These are phyloP conservation scores for Ogataea philodendri DNA, from an alignment of 805 yeast species.

Conservation along the genomic window DNA sequence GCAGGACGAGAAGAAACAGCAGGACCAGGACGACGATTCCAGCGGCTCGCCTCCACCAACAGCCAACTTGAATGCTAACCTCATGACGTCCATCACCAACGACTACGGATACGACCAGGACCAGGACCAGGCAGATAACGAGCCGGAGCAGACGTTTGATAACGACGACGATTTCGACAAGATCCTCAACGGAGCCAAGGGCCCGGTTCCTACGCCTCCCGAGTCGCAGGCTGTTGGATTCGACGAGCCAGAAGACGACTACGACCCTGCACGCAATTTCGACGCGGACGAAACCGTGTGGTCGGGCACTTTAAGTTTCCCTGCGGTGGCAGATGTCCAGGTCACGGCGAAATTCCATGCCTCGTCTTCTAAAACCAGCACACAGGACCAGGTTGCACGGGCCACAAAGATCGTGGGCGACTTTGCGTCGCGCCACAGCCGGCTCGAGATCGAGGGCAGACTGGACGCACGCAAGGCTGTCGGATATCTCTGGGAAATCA, in stretches of 20 bases:
- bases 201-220: constrained; percentile 17
- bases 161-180: constrained; percentile 21
- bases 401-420: constrained; percentile 21
- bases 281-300: constrained; percentile 21
- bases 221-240: constrained; percentile 14
- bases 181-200: constrained; percentile 18
- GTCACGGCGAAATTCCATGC: constrained; percentile 17
- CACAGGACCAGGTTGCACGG: constrained; percentile 13
- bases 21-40: constrained; percentile 16
- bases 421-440: constrained; percentile 12
- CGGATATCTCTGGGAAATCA: constrained; percentile 49
- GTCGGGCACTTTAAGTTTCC: constrained; percentile 24
- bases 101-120: constrained; percentile 9
- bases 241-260: constrained; percentile 12
- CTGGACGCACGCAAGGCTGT: constrained; percentile 54
- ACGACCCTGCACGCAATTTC: constrained; percentile 28
- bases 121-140: constrained; percentile 6
- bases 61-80: constrained; percentile 15
- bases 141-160: constrained; percentile 9
- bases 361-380: constrained; percentile 14
- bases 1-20: constrained; percentile 22
- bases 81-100: constrained; percentile 11
- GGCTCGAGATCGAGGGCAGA: constrained; percentile 59
- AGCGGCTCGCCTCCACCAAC: constrained; percentile 9
- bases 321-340: constrained; percentile 19